Evolutionary conservation across 2,329 filamentous ascomycete species (phyloP).

Genomic region (Coniochaeta prunicola): DNA sequence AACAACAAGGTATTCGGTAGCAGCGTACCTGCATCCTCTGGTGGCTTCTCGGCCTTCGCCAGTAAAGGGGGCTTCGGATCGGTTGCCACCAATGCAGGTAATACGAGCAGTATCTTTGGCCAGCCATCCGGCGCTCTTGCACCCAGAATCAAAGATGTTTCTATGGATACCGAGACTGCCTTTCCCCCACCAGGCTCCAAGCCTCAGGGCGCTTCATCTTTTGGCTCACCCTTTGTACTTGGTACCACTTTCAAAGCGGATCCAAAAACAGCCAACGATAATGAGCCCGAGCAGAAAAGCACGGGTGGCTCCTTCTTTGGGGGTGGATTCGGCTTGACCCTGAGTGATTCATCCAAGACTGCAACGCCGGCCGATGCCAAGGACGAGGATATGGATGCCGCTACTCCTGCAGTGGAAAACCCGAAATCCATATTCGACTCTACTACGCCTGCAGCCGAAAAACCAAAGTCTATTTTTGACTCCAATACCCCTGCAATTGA

Average conservation of each 20-base stretch:
- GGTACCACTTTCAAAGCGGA: conserved; percentile 62
- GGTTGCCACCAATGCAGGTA: conserved; percentile 25
- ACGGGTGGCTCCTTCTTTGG: conserved; percentile 50
- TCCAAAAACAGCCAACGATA: conserved; percentile 51
- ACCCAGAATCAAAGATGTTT: conserved; percentile 25
- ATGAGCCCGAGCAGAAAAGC: conserved; percentile 35
- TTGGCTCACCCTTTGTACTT: conserved; percentile 59
- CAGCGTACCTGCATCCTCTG: conserved; percentile 21
- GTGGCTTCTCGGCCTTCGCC: conserved; percentile 49
- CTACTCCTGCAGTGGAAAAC: conserved; percentile 30
- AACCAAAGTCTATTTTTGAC: conserved; percentile 25
- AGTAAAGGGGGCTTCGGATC: conserved; percentile 48
- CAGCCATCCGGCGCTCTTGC: conserved; percentile 27
- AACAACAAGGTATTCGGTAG: conserved; percentile 30
- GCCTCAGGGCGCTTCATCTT: conserved; percentile 23
- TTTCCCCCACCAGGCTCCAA: conserved; percentile 33
- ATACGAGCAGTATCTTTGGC: conserved; percentile 30
- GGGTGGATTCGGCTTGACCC: conserved; percentile 50
- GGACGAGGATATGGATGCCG: conserved; percentile 45
- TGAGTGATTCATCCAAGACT: conserved; percentile 38
- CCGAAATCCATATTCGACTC: conserved; percentile 24
- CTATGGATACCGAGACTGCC: conserved; percentile 27
- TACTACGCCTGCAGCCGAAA: conserved; percentile 32
- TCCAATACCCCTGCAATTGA: conserved; percentile 30
- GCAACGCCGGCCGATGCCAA: conserved; percentile 24